Base-by-base conservation (phyloP, 306 rosid species). In the Potentilla sterilis region DNA sequence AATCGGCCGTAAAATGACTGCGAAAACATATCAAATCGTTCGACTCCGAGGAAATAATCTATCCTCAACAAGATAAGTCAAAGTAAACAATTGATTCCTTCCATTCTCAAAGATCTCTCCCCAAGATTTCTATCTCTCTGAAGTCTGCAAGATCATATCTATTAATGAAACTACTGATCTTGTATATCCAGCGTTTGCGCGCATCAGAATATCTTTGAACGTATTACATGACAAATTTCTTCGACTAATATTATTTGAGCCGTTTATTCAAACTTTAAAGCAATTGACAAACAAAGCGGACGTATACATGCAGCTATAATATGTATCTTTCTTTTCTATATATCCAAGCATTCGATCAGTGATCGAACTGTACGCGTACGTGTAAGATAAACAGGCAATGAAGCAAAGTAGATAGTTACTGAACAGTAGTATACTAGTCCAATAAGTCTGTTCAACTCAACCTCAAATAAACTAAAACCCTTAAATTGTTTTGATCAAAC, bases 161-260 rank as follows among this genome's bases (percentile, higher is more conserved):
- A 15, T 57, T 41, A 15, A 7, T 18, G 3, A 51, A 49, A 49
- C 57, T 49, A 18, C 57, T 14, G 55, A 24, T 24, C 15, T 9
- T 28, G 42, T 32, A 22, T 46, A 32, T 18, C 16, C 52, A 44
- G 28, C 2, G n/a, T 58, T 72, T 42, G 52, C n/a, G n/a, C n/a
- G n/a, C 43, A 42, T 54, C 59, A 54, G 28, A 54, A 8, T 19
- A 54, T 54, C 59, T 54, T n/a, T 7, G 28, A 51, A 54, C 28
- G 11, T 54, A n/a, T 54, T 54, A 54, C 59, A 54, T 54, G 59
- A n/a, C 59, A 54, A 52, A 52, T n/a, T n/a, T 52, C 58, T 52
- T 52, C 58, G 24, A 52, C 59, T 51, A 51, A 51, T 28, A 28
- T 28, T 28, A 28, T 28, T 51, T 51, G 22, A 51, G 22, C 57